Percentiles rank a stretch among this genome's conserved stretches.
phyloP scores from a whole-genome alignment of 108 stramenopile genomes.

The Discostella stelligeroides region DNA sequence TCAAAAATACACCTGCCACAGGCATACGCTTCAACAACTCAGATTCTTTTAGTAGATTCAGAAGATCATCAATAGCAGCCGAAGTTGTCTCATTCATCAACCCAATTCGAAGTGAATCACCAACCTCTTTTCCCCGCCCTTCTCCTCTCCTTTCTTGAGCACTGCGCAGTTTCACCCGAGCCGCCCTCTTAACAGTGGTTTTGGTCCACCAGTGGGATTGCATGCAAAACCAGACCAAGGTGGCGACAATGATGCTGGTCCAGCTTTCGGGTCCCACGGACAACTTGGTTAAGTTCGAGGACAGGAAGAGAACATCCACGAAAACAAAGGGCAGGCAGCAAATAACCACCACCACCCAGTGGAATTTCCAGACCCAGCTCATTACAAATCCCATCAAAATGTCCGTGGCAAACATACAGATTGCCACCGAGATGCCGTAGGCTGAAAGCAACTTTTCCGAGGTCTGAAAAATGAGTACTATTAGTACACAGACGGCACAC shows the following conservation, averaged over 20 bases:
- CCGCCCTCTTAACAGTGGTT: neutral
- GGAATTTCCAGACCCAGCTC: neutral
- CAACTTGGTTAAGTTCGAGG: neutral
- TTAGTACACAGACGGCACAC: neutral
- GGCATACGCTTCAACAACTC: neutral
- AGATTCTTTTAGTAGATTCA: neutral
- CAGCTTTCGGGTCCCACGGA: neutral
- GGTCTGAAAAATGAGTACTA: slow-evolving; percentile 2
- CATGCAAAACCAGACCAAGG: neutral
- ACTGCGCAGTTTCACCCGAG: neutral
- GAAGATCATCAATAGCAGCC: neutral
- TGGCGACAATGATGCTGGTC: neutral
- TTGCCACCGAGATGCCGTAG: neutral
- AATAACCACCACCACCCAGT: neutral
- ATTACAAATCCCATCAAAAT: neutral
- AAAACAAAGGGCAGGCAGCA: slow-evolving; percentile 1
- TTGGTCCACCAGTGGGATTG: slow-evolving; percentile 1
- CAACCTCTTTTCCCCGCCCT: neutral
- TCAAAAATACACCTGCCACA: neutral
- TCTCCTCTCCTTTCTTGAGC: slow-evolving; percentile 1
- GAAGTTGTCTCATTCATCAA: neutral
- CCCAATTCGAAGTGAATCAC: neutral
- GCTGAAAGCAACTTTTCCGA: neutral
- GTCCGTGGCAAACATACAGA: slow-evolving; percentile 1
- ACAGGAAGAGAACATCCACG: slow-evolving; percentile 4